phyloP scores from a whole-genome alignment of 2,329 filamentous ascomycete species.

The Stagonosporopsis rhizophila region DNA sequence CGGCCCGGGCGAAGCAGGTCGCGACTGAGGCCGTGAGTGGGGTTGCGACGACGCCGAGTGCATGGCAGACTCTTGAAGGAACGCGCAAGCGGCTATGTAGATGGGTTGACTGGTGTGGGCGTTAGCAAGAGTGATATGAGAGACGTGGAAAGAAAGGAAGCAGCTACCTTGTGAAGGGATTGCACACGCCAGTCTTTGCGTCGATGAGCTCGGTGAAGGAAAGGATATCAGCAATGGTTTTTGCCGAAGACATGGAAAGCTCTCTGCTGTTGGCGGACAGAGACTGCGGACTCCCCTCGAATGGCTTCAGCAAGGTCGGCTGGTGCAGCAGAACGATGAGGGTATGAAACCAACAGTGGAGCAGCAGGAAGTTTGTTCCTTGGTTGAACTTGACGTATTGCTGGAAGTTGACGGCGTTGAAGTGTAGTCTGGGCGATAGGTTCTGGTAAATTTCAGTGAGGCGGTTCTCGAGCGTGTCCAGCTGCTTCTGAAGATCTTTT shows the following conservation, averaged over 20 bases:
- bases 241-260: slow-evolving; percentile 84
- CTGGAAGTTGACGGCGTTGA: slow-evolving; percentile 86
- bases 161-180: slow-evolving; percentile 72
- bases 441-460: slow-evolving; percentile 77
- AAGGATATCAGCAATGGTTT: slow-evolving; percentile 88
- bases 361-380: slow-evolving; percentile 83
- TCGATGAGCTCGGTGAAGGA: slow-evolving; percentile 87
- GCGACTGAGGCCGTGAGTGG: slow-evolving; percentile 62
- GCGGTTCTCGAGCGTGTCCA: slow-evolving; percentile 81
- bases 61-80: slow-evolving; percentile 80
- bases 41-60: slow-evolving; percentile 70
- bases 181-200: slow-evolving; percentile 83
- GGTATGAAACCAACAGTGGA: slow-evolving; percentile 90
- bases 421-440: slow-evolving; percentile 76
- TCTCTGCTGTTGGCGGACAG: slow-evolving; percentile 82
- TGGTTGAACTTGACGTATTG: slow-evolving; percentile 81
- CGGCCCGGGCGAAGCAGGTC: slow-evolving; percentile 9
- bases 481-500: slow-evolving; percentile 72
- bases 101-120: slow-evolving; percentile 73
- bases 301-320: slow-evolving; percentile 80
- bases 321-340: slow-evolving; percentile 85
- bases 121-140: slow-evolving; percentile 21
- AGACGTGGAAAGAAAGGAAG: neutral
- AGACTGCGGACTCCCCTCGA: slow-evolving; percentile 72
- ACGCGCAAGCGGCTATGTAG: slow-evolving; percentile 89